phyloP scores from a whole-genome alignment of 805 yeast species.

The Ogataea nakhonphanomensis region DNA sequence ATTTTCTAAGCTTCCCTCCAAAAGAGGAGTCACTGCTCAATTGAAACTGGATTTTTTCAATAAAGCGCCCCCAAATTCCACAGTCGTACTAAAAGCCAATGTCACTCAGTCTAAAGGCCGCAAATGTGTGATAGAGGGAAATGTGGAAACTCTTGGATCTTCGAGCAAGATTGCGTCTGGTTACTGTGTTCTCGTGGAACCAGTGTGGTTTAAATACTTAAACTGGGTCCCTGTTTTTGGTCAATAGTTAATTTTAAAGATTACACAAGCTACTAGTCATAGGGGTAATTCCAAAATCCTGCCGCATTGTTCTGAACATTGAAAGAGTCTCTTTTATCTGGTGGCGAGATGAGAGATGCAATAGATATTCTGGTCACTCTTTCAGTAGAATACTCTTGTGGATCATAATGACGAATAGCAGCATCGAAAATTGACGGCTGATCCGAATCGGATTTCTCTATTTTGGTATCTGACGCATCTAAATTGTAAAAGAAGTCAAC shows the following conservation, averaged over 20 bases:
- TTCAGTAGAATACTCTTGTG: neutral
- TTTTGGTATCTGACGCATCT: neutral
- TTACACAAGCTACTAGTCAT: neutral
- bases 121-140: conserved; percentile 76
- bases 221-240: conserved; percentile 46
- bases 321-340: neutral
- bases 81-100: conserved; percentile 63
- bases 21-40: conserved; percentile 86
- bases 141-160: conserved; percentile 44
- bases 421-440: neutral
- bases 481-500: neutral
- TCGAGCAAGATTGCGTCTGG: conserved; percentile 47
- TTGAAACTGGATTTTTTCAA: conserved; percentile 61
- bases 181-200: conserved; percentile 74
- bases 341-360: conserved; percentile 18
- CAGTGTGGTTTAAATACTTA: conserved; percentile 79
- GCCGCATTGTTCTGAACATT: conserved; percentile 3
- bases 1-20: conserved; percentile 72
- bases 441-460: neutral
- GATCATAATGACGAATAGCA: neutral
- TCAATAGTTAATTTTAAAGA: conserved; percentile 1
- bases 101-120: conserved; percentile 70
- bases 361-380: conserved; percentile 18
- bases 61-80: conserved; percentile 58
- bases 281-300: neutral